These are phyloP conservation scores for Peltaster fructicola DNA, from an alignment of 2,329 filamentous ascomycete species.

Conservation along the genomic window DNA sequence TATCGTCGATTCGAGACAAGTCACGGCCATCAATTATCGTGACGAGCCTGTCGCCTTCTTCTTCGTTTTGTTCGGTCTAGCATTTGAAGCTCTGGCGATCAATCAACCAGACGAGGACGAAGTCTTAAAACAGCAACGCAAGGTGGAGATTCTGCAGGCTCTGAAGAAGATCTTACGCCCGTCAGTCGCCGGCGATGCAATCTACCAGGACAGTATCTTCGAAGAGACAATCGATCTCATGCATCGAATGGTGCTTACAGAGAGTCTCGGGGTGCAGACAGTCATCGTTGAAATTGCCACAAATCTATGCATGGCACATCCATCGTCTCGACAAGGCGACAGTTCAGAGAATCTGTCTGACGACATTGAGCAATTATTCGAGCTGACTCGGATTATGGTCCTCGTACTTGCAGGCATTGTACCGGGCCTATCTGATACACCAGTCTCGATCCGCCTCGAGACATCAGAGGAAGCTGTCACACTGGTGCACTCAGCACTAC, in stretches of 20 bases:
- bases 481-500: constrained; percentile 62
- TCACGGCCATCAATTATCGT: constrained; percentile 82
- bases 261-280: constrained; percentile 70
- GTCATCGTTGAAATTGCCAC: constrained; percentile 90
- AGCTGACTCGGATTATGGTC: constrained; percentile 89
- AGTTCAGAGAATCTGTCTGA: constrained; percentile 62
- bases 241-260: constrained; percentile 79
- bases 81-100: constrained; percentile 85
- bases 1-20: constrained; percentile 39
- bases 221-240: constrained; percentile 93
- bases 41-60: constrained; percentile 98
- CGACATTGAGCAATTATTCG: constrained; percentile 94
- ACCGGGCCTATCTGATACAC: constrained; percentile 54
- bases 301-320: constrained; percentile 77
- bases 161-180: constrained; percentile 90
- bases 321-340: constrained; percentile 54
- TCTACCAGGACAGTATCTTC: constrained; percentile 91
- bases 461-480: constrained; percentile 72
- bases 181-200: constrained; percentile 85
- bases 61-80: constrained; percentile 91
- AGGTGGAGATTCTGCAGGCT: constrained; percentile 69
- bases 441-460: constrained; percentile 34
- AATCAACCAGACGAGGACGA: constrained; percentile 43
- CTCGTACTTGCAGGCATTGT: constrained; percentile 75
- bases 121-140: constrained; percentile 16